These are phyloP conservation scores for Castanea crenata DNA, from an alignment of 306 rosid genomes.

Conservation along the genomic window DNA sequence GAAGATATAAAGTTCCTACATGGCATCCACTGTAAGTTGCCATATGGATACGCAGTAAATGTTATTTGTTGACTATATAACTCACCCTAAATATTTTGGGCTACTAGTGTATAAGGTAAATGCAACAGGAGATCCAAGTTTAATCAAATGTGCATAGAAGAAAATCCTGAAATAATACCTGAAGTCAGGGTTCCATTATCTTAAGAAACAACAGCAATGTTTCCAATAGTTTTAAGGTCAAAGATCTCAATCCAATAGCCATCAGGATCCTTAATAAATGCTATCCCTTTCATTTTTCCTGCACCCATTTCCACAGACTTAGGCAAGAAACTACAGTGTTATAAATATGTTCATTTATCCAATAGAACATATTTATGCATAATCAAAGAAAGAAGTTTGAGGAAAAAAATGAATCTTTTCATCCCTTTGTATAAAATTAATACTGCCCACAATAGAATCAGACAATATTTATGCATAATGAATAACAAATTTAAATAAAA, in stretches of 20 bases:
- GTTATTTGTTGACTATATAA: neutral
- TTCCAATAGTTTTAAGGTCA: conserved; percentile 64
- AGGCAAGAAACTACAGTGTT: neutral
- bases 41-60: neutral
- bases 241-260: conserved; percentile 96
- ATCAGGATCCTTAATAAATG: conserved; percentile 94
- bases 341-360: neutral
- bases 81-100: neutral
- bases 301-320: conserved; percentile 22
- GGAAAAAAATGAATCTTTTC: neutral
- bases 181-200: conserved; percentile 17
- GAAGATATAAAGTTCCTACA: too few species aligned
- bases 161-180: conserved; percentile 25
- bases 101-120: neutral
- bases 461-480: neutral
- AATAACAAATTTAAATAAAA: neutral
- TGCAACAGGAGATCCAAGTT: neutral
- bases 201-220: conserved; percentile 37
- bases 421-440: neutral
- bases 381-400: neutral
- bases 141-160: neutral
- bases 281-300: conserved; percentile 95
- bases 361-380: neutral
- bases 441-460: neutral
- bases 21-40: too few species aligned